Evolutionary conservation across 106 monocot species (phyloP).

Genomic region (Posidonia australis): DNA sequence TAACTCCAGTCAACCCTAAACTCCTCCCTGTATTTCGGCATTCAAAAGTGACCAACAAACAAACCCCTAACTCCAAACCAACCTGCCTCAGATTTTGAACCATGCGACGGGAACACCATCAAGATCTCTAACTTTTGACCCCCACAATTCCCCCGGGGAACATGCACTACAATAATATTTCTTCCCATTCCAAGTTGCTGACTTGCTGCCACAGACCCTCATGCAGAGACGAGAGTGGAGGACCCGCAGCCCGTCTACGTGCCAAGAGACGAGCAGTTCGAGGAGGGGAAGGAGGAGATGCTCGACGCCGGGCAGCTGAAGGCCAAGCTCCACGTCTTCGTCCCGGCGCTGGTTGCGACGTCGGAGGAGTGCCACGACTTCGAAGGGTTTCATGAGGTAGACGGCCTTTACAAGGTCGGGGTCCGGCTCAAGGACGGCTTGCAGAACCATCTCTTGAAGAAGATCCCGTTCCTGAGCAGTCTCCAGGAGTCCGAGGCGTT

Average conservation of each 20-base stretch:
- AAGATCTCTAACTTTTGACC: too few species aligned
- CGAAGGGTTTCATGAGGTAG: conserved; percentile 66
- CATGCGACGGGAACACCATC: too few species aligned
- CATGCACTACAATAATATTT: too few species aligned
- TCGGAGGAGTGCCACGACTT: conserved; percentile 54
- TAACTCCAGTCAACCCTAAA: too few species aligned
- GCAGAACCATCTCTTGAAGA: conserved; percentile 55
- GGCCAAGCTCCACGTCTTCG: conserved; percentile 59
- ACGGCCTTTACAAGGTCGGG: conserved; percentile 78
- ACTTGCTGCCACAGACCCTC: too few species aligned
- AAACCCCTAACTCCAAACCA: too few species aligned
- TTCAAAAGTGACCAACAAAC: too few species aligned
- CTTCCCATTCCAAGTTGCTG: not conserved
- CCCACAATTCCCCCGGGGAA: too few species aligned
- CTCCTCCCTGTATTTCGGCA: too few species aligned
- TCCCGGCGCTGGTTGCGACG: conserved; percentile 61
- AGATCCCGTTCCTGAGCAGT: conserved; percentile 48
- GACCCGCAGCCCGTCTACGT: conserved; percentile 66
- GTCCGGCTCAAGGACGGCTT: conserved; percentile 52
- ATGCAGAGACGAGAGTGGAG: conserved; percentile 55
- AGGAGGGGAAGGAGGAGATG: conserved; percentile 60
- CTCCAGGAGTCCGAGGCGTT: conserved; percentile 57
- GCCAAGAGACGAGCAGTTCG: conserved; percentile 68
- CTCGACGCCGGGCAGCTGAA: conserved; percentile 42
- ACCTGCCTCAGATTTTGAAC: too few species aligned